Percentiles rank a stretch among this genome's conserved stretches.
These are phyloP conservation scores for Falciphora oryzae DNA, from an alignment of 2,329 filamentous ascomycete species.

Conservation along the genomic window DNA sequence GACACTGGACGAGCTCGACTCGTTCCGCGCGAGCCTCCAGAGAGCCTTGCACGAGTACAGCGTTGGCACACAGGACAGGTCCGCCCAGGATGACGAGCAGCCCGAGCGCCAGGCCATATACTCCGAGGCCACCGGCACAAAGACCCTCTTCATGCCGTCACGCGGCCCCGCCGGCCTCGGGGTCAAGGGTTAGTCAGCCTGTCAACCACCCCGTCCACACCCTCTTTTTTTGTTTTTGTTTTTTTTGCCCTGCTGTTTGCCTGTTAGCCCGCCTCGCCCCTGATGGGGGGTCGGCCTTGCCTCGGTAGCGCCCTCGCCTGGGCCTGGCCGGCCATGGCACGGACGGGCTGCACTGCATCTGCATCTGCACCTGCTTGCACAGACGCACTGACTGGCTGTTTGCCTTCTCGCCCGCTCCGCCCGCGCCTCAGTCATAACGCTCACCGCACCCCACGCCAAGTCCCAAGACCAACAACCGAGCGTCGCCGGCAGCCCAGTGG, in stretches of 20 bases:
- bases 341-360: too few species aligned
- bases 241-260: not conserved
- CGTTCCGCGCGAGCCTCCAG: constrained; percentile 42
- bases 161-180: constrained; percentile 57
- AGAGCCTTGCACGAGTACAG: constrained; percentile 57
- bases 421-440: constrained; percentile 51
- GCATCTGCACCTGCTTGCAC: too few species aligned
- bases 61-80: constrained; percentile 41
- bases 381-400: too few species aligned
- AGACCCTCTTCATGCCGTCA: constrained; percentile 71
- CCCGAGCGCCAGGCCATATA: constrained; percentile 46
- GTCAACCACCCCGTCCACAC: too few species aligned
- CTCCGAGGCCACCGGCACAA: constrained; percentile 43
- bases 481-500: not conserved
- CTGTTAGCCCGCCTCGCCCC: too few species aligned
- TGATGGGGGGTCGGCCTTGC: too few species aligned
- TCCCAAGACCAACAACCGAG: constrained; percentile 14
- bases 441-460: constrained; percentile 35
- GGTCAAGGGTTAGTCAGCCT: constrained; percentile 51
- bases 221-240: too few species aligned
- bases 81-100: constrained; percentile 45
- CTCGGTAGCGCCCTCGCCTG: too few species aligned
- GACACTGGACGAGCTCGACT: constrained; percentile 44
- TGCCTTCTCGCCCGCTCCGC: too few species aligned
- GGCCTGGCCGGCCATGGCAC: too few species aligned